These are phyloP conservation scores for Pinus albicaulis DNA, from an alignment of 75 land plant genomes.

Conservation along the genomic window DNA sequence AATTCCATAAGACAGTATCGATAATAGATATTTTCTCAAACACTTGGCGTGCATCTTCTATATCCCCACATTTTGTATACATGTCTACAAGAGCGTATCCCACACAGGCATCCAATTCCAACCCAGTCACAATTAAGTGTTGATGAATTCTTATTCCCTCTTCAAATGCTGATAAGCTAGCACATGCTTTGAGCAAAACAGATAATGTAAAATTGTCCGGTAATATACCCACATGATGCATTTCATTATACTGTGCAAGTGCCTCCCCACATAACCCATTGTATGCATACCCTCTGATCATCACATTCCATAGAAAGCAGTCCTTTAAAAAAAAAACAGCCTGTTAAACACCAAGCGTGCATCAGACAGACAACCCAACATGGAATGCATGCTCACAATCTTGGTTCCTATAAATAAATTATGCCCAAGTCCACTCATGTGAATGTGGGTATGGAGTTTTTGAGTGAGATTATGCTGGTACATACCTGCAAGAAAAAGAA, in stretches of 20 bases:
- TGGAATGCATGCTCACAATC: constrained; percentile 44
- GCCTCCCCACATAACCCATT: constrained; percentile 30
- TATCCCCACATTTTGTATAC: constrained; percentile 55
- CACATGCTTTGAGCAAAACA: constrained; percentile 47
- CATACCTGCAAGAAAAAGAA: constrained; percentile 46
- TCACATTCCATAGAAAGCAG: constrained; percentile 55
- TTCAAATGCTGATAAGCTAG: constrained; percentile 15
- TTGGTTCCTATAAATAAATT: constrained; percentile 35
- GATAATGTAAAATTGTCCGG: constrained; percentile 49
- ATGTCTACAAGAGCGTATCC: constrained; percentile 42
- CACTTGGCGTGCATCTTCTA: constrained; percentile 36
- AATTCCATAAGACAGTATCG: constrained; percentile 40
- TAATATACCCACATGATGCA: constrained; percentile 14
- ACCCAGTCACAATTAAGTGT: background rate
- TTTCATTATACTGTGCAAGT: constrained; percentile 12
- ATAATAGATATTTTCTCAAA: constrained; percentile 23
- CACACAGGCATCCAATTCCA: constrained; percentile 24
- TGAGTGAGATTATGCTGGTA: constrained; percentile 16
- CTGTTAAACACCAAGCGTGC: constrained; percentile 59
- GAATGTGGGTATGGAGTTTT: constrained; percentile 47
- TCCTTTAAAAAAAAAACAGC: background rate
- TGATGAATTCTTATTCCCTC: constrained; percentile 42
- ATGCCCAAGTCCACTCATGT: constrained; percentile 23
- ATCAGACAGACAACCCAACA: constrained; percentile 18
- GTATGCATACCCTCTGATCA: constrained; percentile 62